Base-by-base conservation (phyloP, 2,329 filamentous ascomycete genomes). In the Trichoderma sp. region DNA sequence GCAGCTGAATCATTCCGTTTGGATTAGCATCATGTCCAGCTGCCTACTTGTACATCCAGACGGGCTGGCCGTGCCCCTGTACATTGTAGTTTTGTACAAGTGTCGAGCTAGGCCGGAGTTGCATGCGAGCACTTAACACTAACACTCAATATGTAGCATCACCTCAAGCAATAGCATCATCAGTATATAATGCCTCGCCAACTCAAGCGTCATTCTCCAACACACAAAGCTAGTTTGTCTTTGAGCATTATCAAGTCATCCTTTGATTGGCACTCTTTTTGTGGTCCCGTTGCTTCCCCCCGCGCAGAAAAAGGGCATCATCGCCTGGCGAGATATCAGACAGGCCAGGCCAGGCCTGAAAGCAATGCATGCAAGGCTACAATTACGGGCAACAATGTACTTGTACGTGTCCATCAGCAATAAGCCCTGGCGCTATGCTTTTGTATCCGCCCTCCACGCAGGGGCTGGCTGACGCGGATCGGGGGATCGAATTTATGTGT, bases 401-500 rank as follows among this genome's bases (percentile, higher is more conserved):
- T n/a, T n/a, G n/a, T 26, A 43, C 21, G 49, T 55, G 46, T 66
- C 39, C 64, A 66, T 58, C 64, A 58, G 52, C 54, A 51, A 66
- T 46, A 66, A 66, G 64, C 64, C 64, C 52, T 66, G 64, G 64
- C 64, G 64, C 64, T 37, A 66, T 66, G 64, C 64, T 66, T 66
- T 66, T 56, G 52, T 51, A 58, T 32, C 61, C 52, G 52, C 64
- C 21, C 34, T 28, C 64, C 54, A 51, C 54, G 64, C 64, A 66
- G 64, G 64, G 64, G 64, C 64, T 66, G 64, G 64, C 64, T 66
- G 64, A 66, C 64, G 64, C 64, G 64, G 64, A 66, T 66, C 64
- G 64, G 64, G 64, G 46, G 54, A 66, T 66, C 64, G 64, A 59
- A 59, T 66, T 59, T 39, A 11, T 21, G n/a, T 24, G 56, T 18